Evolutionary conservation across 495 filamentous ascomycete genomes (phyloP).

Genomic region (Apiosordaria backusii): DNA sequence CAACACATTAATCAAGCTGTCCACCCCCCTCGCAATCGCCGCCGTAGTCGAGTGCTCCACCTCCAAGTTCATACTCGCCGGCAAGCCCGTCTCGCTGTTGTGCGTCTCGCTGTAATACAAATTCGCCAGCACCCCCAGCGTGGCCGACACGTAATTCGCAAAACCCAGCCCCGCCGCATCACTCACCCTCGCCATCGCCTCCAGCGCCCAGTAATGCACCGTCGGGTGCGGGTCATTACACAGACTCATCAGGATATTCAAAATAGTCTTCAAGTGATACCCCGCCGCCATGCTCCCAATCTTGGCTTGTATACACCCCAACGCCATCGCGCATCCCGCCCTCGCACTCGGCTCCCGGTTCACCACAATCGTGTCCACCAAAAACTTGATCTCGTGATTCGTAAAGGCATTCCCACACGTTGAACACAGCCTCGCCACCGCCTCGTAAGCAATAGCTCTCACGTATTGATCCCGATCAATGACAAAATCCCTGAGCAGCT

Average conservation of each 20-base stretch:
- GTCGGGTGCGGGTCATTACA: slow-evolving; percentile 94
- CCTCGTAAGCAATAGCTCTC: slow-evolving; percentile 79
- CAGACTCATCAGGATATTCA: slow-evolving; percentile 90
- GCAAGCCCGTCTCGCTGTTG: slow-evolving; percentile 72
- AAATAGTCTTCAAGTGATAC: slow-evolving; percentile 93
- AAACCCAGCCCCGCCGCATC: slow-evolving; percentile 93
- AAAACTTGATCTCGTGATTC: slow-evolving; percentile 78
- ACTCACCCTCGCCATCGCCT: slow-evolving; percentile 80
- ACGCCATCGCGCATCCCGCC: slow-evolving; percentile 87
- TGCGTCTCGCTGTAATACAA: slow-evolving; percentile 89
- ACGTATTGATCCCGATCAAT: slow-evolving; percentile 80
- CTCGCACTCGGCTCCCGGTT: slow-evolving; percentile 91
- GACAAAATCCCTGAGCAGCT: slow-evolving; percentile 75
- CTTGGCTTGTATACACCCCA: slow-evolving; percentile 91
- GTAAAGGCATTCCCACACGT: slow-evolving; percentile 86
- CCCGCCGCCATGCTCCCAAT: slow-evolving; percentile 97
- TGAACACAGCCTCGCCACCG: slow-evolving; percentile 85
- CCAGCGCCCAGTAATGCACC: slow-evolving; percentile 94
- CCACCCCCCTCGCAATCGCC: slow-evolving; percentile 82
- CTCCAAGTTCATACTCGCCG: slow-evolving; percentile 84
- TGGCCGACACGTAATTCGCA: slow-evolving; percentile 81
- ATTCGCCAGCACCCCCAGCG: slow-evolving; percentile 88
- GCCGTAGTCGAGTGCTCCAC: slow-evolving; percentile 74
- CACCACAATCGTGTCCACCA: slow-evolving; percentile 90
- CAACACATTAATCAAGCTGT: slow-evolving; percentile 91